Conservation (phyloP, 495 filamentous ascomycete genomes). For the Melanomma pulvis-pyrius region DNA sequence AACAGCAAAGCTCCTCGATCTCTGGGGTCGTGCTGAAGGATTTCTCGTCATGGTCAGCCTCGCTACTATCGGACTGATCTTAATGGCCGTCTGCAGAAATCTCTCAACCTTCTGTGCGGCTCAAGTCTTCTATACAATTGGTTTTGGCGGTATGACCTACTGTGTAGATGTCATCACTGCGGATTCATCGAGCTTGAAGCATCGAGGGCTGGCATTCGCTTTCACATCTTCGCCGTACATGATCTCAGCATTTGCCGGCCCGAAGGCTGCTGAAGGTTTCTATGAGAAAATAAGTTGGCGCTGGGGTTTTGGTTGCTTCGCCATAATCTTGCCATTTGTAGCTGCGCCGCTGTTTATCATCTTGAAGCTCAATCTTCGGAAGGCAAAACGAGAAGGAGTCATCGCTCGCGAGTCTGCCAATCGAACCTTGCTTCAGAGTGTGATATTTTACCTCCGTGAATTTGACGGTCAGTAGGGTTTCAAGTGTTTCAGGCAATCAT, state of each 20-base stretch:
- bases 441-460: background rate
- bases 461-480: background rate
- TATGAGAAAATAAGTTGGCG: constrained; percentile 56
- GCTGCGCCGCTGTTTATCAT: constrained; percentile 39
- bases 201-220: constrained; percentile 65
- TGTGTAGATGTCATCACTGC: constrained; percentile 53
- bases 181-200: constrained; percentile 65
- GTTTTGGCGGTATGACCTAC: constrained; percentile 49
- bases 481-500: no score
- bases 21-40: constrained; percentile 60
- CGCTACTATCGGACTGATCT: constrained; percentile 25
- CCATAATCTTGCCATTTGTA: constrained; percentile 50
- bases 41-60: constrained; percentile 52
- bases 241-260: constrained; percentile 59
- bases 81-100: background rate
- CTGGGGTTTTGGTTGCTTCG: constrained; percentile 57
- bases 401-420: background rate
- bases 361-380: background rate
- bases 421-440: background rate
- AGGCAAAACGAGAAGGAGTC: background rate
- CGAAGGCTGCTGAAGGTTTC: constrained; percentile 52
- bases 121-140: constrained; percentile 32
- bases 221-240: constrained; percentile 69
- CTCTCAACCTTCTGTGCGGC: background rate
- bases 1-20: constrained; percentile 65